Base-by-base conservation (phyloP, 192 early-diverging fungal species). In the Rhizoclosmatium sp. region DNA sequence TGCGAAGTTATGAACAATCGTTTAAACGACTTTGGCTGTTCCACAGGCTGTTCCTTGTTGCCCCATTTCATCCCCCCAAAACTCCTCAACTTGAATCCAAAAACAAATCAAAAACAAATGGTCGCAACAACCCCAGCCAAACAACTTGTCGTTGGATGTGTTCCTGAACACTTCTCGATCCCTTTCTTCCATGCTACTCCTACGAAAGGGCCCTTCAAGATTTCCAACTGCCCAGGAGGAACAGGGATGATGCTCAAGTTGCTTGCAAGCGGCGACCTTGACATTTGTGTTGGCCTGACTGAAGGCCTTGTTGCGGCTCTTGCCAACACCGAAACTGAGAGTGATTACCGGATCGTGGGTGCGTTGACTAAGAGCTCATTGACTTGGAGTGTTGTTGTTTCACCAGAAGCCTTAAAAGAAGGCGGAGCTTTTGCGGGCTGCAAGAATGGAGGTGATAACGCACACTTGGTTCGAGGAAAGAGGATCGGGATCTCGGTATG, bases 221-320 rank as follows among this genome's bases (percentile, higher is more conserved):
- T 88, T 67, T 62, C 82, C 70, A 80, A 42, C 49, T 84, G 83
- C 69, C 87, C 87, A 7, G 81, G 84, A 47, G 85, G 85, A 12
- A 82, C 85, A 39, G 80, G 83, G 9, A 49, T 85, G 82, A 93
- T 93, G 91, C 67, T 90, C 77, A 89, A 89, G 84, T 89, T 87
- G 84, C 88, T 97, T 46, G 83, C 86, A 58, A 85, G 86, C 12
- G 92, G 89, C 47, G 86, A 92, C 31, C 59, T 96, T 44, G 93
- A 97, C 82, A 78, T 95, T 23, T 94, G 93, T 45, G 93, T 97
- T 64, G 94, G 94, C 39, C 89, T 97, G 54, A 97, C 95, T 0
- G 96, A 97, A 80, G 96, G 96, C 0, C 78, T 94, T 2, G 85
- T 93, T 54, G 89, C 92, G 31, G 78, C 45, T 41, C 78, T 85